Base-by-base conservation (phyloP, 257 asterid species). In the Phtheirospermum japonicum region DNA sequence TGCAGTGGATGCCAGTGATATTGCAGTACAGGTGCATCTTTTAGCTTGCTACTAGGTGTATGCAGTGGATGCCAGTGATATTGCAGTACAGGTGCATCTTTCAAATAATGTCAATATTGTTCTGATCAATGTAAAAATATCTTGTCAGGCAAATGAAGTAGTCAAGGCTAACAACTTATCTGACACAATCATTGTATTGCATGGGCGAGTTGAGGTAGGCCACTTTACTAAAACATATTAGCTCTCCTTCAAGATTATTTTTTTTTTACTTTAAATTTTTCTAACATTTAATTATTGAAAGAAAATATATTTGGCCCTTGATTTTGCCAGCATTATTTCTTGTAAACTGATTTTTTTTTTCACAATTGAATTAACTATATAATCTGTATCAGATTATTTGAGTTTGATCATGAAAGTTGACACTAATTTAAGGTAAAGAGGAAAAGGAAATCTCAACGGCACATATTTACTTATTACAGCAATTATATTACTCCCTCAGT, bases 141-240 rank as follows among this genome's bases (percentile, higher is more conserved):
- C 69, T 67, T 66, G 43, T 42, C 90, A 91, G 98, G 98, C 98
- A 62, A 81, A 78, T 74, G 96, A 90, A 84, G 88, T 90, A 54
- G 76, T 85, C 64, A 85, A 85, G 82, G 88, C 96, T 55, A 90
- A 90, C 80, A 90, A 88, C 82, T 76, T 90, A 61, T 81, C 94
- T 14, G 94, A 81, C 69, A 85, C 77, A 71, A 66, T 90, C 64
- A 71, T 79, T 75, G 98, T 90, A 67, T 71, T 90, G 83, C 98
- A 90, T 69, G 98, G 96, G 63, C 88, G 98, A 46, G 83, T 91
- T 71, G 98, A 91, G 96, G 98, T 91, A 75, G 60, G 75, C 59
- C 52, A 56, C 52, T 63, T 67, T 42, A 18, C 68, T 53, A 48
- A 39, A 55, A 40, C 19, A 46, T 50, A 28, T 12, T 13, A 12